phyloP scores from a whole-genome alignment of 805 yeast species.

The Nakazawaea ishiwadae region DNA sequence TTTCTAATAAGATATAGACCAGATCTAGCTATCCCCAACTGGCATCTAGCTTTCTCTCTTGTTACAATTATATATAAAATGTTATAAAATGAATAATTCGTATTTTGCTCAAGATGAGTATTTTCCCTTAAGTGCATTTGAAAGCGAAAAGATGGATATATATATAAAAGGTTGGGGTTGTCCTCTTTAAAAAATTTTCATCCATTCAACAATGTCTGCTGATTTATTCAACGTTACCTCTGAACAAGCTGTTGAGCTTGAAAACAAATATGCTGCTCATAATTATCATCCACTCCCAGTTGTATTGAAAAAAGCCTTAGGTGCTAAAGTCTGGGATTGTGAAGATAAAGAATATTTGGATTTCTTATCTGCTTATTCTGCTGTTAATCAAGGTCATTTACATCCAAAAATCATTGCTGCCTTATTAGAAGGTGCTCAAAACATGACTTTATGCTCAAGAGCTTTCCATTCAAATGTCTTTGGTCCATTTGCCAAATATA shows the following conservation, averaged over 20 bases:
- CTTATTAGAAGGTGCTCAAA: slow-evolving; percentile 79
- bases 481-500: slow-evolving; percentile 80
- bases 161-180: too few species aligned
- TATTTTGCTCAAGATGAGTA: background rate
- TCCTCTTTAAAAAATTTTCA: too few species aligned
- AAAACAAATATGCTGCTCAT: slow-evolving; percentile 57
- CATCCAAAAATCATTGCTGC: slow-evolving; percentile 90
- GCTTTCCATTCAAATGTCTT: slow-evolving; percentile 90
- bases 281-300: slow-evolving; percentile 97
- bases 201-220: slow-evolving; percentile 2
- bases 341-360: slow-evolving; percentile 94
- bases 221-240: slow-evolving; percentile 12
- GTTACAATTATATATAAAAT: too few species aligned
- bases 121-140: slow-evolving; percentile 12
- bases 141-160: slow-evolving; percentile 7
- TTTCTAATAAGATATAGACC: too few species aligned
- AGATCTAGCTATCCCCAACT: too few species aligned
- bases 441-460: slow-evolving; percentile 81
- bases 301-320: slow-evolving; percentile 79
- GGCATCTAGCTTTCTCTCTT: too few species aligned
- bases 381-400: slow-evolving; percentile 97
- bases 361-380: slow-evolving; percentile 91
- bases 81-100: too few species aligned
- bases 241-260: slow-evolving; percentile 11
- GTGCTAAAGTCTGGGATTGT: slow-evolving; percentile 97